Evolutionary conservation across 2,329 filamentous ascomycete species (phyloP).

Genomic region (Diaporthe eres): DNA sequence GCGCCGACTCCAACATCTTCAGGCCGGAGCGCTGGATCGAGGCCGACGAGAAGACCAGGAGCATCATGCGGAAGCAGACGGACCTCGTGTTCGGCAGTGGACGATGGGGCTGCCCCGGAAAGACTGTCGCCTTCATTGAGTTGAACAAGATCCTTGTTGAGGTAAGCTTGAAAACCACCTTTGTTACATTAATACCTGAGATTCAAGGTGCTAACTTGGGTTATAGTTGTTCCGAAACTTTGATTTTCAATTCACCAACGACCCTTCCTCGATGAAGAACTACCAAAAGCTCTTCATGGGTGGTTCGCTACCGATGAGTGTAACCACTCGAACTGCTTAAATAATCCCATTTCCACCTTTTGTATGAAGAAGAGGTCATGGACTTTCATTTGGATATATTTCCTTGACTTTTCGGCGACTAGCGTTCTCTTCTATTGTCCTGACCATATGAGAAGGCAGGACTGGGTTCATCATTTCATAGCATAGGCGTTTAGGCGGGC

Average conservation of each 20-base stretch:
- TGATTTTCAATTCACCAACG: neutral
- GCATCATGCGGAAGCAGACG: conserved; percentile 29
- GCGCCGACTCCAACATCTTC: conserved; percentile 39
- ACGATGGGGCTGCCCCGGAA: conserved; percentile 35
- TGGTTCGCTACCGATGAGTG: conserved; percentile 27
- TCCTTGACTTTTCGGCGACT: neutral
- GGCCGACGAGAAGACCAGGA: conserved; percentile 36
- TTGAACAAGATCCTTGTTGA: conserved; percentile 35
- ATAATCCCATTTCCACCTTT: neutral
- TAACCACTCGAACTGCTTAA: conserved; percentile 9
- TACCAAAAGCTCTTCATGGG: conserved; percentile 9
- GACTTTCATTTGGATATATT: neutral
- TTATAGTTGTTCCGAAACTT: conserved; percentile 31
- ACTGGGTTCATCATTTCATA: neutral
- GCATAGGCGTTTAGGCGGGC: neutral
- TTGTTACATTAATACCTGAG: neutral
- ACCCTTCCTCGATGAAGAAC: conserved; percentile 13
- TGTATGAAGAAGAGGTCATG: neutral
- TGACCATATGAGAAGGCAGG: neutral
- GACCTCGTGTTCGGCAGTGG: conserved; percentile 36
- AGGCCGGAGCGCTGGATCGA: conserved; percentile 43
- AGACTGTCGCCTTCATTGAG: conserved; percentile 31
- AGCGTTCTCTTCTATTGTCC: neutral
- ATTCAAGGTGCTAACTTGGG: neutral
- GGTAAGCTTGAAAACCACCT: neutral